Base-by-base conservation (phyloP, 208 protist genomes). In the Crithidia mellificae region DNA sequence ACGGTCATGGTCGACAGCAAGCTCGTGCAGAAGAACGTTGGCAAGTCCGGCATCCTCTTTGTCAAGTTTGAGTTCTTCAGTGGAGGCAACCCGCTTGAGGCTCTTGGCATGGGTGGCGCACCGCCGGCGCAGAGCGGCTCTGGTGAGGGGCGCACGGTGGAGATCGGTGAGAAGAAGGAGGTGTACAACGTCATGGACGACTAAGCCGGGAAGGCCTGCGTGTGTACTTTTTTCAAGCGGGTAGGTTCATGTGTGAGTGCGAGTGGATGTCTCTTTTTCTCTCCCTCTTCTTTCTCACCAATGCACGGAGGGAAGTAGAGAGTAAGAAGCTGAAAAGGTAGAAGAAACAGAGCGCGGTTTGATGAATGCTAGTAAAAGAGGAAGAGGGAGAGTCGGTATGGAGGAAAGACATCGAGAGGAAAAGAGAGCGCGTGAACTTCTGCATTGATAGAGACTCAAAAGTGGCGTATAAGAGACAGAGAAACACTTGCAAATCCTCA, bases 71-170 rank as follows among this genome's bases (percentile, higher is more conserved):
- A 77, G 44, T 65, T 93, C 41, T 65, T 54, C 32, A 74, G 62
- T 24, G 52, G 70, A 22, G 72, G 71, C 8, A 93, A 93, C 67
- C 90, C 87, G 30, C 69, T 92, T 6, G 77, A 92, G 36, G 61
- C 70, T 27, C 63, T 92, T n/a, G 85, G 85, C 73, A 27, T 47
- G 15, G 43, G 78, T 25, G 74, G 49, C 34, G 58, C 27, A 7
- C 43, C 11, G 0, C 25, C 14, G 9, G 2, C 8, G 38, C 32
- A 39, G 20, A 20, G 25, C 29, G 32, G 25, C 36, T 32, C 17
- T 19, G 24, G 11, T 7, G 41, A 46, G 8, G 30, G 15, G 24
- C 57, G 63, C 20, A 79, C 57, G 22, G 78, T 85, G 2, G 55
- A 72, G 49, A 19, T 80, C 8, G 80, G 79, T 20, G 65, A 74